Evolutionary conservation across 257 asterid genomes (phyloP), one percentile per base, ranked within the genome.

Genomic region (Schizonepeta tenuifolia): DNA sequence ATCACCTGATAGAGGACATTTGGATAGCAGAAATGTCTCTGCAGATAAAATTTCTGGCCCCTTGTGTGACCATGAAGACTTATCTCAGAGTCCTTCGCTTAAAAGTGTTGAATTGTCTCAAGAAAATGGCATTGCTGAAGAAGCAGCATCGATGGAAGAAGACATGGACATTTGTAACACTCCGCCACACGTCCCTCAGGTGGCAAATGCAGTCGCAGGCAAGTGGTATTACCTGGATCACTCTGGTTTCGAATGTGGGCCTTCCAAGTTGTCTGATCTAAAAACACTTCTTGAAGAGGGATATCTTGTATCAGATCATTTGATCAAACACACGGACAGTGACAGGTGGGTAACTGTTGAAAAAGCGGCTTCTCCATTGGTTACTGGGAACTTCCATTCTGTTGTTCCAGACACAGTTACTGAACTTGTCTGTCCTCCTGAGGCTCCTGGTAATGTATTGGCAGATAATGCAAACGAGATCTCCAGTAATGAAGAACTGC

Each of bases 121-220:
- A 80, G 96, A 83, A 81, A 83, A 81, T 79, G 90, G 87, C 68
- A 55, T 72, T 78, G 58, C 74, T 40, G 97, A 87, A 80, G 99
- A 89, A 81, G 80, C 75, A 51, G 89, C 85, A 31, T 92, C 98
- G 55, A 95, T 95, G 99, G 99, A 95, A 80, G 99, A 92, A 78
- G 99, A 95, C 80, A 95, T 95, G 99, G 99, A 95, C 80, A 95
- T 95, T 44, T 92, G 99, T 80, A 81, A 92, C 75, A 95, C 99
- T 33, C 99, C 99, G 0, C 99, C 99, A n/a, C 99, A 92, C 76
- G 87, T 70, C 67, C 86, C 96, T 35, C 78, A 74, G 57, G 83
- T 80, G 73, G 77, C 81, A 36, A 86, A 86, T 86, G 84, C 88
- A 62, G 77, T 72, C 76, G 21, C 85, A 9, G 99, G 97, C 13